Evolutionary conservation across 768 basidiomycete species (phyloP), one percentile per base, ranked within the genome.

Genomic region (Phlebiopsis flavidoalba): DNA sequence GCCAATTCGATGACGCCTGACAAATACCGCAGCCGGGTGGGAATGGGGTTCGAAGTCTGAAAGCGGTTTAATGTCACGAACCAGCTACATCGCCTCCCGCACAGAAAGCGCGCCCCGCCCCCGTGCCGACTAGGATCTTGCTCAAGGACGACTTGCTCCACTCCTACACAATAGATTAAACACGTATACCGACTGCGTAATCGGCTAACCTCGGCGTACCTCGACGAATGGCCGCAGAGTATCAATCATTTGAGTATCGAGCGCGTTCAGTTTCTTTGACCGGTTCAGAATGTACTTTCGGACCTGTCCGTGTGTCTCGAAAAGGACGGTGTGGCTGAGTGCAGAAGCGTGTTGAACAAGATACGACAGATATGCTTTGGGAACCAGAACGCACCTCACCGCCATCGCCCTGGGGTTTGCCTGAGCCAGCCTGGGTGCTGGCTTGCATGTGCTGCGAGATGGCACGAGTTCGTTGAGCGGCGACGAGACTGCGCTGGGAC

Each of bases 21-120:
- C 40, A 43, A 43, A 43, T 43, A 43, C 10, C 40, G 10, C 8
- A 43, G 33, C 33, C 26, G 36, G 40, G 8, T 21, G 21, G 19
- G 40, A 24, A 14, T 14, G 17, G 24, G 17, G 54, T 40, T 37
- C 21, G 19, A 53, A 36, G 8, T 35, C 35, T 45, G 37, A 19
- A 26, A 21, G 6, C 19, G 15, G 35, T 36, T 43, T 40, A 55
- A 46, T 63, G 58, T 49, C 33, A 79, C 88, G 74, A 66, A 95
- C 96, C 77, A 61, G 84, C 87, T 60, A 99, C 91, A 73, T 99
- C 97, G 48, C 97, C 97, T 14, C 97, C 97, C 6, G 92, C 89
- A 68, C 95, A 98, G 71, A 98, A 98, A 12, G 89, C 91, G 60
- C 85, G 79, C 3, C 87, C 89, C 12, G 74, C 72, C 22, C 90